Evolutionary conservation across 2,329 filamentous ascomycete species (phyloP).

Genomic region (Exophiala alcalophila): DNA sequence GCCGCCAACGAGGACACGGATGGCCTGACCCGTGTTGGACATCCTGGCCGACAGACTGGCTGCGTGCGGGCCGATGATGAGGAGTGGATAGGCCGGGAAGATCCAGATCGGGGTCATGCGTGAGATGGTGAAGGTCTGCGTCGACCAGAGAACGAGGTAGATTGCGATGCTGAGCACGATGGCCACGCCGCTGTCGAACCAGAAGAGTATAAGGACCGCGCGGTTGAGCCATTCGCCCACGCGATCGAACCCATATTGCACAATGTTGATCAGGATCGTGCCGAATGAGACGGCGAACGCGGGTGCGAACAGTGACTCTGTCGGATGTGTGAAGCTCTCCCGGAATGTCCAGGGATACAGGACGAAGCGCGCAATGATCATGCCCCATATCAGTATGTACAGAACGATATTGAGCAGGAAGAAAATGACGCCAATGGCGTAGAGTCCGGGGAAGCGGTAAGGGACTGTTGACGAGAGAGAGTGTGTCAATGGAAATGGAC

Average conservation of each 20-base stretch:
- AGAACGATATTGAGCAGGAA: constrained; percentile 63
- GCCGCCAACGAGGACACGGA: constrained; percentile 59
- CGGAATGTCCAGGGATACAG: constrained; percentile 68
- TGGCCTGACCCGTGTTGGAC: constrained; percentile 38
- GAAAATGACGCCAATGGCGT: constrained; percentile 58
- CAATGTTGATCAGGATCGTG: constrained; percentile 74
- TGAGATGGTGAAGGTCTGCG: constrained; percentile 67
- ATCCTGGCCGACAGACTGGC: constrained; percentile 54
- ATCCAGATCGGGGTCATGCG: constrained; percentile 88
- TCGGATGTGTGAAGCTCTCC: constrained; percentile 70
- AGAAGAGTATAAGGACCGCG: constrained; percentile 67
- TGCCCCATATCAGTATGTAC: constrained; percentile 58
- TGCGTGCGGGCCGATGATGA: constrained; percentile 73
- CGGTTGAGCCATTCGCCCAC: constrained; percentile 60
- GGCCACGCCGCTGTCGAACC: constrained; percentile 69
- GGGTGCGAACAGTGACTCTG: constrained; percentile 74
- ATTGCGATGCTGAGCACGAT: constrained; percentile 65
- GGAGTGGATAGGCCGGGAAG: constrained; percentile 77
- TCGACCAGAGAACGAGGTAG: constrained; percentile 70
- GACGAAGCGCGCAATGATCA: constrained; percentile 67
- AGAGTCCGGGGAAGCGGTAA: constrained; percentile 55
- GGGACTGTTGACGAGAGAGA: constrained; percentile 40
- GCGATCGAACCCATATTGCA: constrained; percentile 68
- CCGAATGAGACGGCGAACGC: constrained; percentile 66
- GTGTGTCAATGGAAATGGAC: constrained; percentile 16